Evolutionary conservation across 352 stramenopile species (phyloP).

Genomic region (Phytophthora idaei): DNA sequence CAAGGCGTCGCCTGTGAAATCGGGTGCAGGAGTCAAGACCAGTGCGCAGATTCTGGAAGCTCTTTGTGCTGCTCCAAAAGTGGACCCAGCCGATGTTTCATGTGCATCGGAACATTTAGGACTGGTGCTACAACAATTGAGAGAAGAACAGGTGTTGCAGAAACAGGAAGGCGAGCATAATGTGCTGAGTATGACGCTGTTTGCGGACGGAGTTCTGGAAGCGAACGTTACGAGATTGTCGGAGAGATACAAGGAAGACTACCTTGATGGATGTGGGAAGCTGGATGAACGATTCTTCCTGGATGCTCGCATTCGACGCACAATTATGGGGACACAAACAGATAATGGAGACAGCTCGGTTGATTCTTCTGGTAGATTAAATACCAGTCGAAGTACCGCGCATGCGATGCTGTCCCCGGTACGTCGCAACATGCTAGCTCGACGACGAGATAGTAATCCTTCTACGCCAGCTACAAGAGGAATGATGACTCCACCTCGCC

Average conservation of each 20-base stretch:
- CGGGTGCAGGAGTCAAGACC: conserved; percentile 6
- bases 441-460: conserved; percentile 32
- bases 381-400: conserved; percentile 15
- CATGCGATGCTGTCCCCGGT: conserved; percentile 43
- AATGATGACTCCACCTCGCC: conserved; percentile 46
- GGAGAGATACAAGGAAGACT: conserved; percentile 50
- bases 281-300: conserved; percentile 69
- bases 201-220: conserved; percentile 45
- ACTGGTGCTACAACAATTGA: conserved; percentile 48
- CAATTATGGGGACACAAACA: conserved; percentile 40
- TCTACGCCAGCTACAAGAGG: conserved; percentile 19
- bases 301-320: conserved; percentile 33
- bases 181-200: conserved; percentile 35
- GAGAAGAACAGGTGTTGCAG: conserved; percentile 31
- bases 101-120: conserved; percentile 46
- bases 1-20: conserved; percentile 25
- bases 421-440: conserved; percentile 43
- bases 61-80: conserved; percentile 55
- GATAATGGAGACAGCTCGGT: conserved; percentile 18
- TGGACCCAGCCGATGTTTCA: conserved; percentile 50
- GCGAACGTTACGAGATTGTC: conserved; percentile 45
- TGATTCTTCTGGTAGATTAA: conserved; percentile 29
- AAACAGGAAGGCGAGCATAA: conserved; percentile 4
- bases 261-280: conserved; percentile 53
- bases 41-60: conserved; percentile 47